phyloP scores from a whole-genome alignment of 202 grass and related monocot genomes.

The Miscanthus sacchariflorus region DNA sequence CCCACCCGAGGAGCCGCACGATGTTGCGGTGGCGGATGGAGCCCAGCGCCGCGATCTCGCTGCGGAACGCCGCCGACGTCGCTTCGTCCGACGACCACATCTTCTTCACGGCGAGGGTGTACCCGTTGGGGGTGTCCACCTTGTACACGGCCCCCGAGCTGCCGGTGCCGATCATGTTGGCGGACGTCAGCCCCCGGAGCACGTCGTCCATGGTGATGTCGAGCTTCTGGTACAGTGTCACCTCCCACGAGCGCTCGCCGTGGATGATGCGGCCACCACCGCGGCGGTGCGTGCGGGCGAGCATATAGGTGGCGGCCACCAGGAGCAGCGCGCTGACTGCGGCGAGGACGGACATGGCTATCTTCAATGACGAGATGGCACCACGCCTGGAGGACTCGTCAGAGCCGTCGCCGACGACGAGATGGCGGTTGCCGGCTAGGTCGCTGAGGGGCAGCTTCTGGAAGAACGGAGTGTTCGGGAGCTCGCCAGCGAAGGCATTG shows the following conservation, averaged over 20 bases:
- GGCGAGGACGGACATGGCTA: constrained; percentile 77
- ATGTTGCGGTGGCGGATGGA: constrained; percentile 98
- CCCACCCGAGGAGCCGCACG: constrained; percentile 86
- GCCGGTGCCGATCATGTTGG: constrained; percentile 85
- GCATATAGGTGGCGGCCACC: constrained; percentile 64
- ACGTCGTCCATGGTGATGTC: constrained; percentile 83
- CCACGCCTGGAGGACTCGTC: constrained; percentile 44
- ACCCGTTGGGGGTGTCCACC: constrained; percentile 69
- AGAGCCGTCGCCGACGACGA: constrained; percentile 52
- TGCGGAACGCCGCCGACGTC: constrained; percentile 63
- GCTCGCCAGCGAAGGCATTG: constrained; percentile 88
- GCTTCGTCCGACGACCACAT: constrained; percentile 83
- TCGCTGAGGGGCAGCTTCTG: constrained; percentile 80
- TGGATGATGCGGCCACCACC: constrained; percentile 1
- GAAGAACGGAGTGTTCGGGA: constrained; percentile 93
- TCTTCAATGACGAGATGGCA: constrained; percentile 60
- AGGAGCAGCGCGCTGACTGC: constrained; percentile 67
- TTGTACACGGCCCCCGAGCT: constrained; percentile 97
- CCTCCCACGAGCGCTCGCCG: constrained; percentile 69
- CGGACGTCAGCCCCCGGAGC: constrained; percentile 75
- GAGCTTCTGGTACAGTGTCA: constrained; percentile 96
- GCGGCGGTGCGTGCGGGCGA: constrained; percentile 53
- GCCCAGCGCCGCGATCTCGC: constrained; percentile 87
- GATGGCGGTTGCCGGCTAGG: constrained; percentile 79
- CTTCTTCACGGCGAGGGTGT: constrained; percentile 88